Percentiles rank a stretch among this genome's conserved stretches.
These are phyloP conservation scores for Colletotrichum costaricense DNA, from an alignment of 2,329 filamentous ascomycete genomes.

Conservation along the genomic window DNA sequence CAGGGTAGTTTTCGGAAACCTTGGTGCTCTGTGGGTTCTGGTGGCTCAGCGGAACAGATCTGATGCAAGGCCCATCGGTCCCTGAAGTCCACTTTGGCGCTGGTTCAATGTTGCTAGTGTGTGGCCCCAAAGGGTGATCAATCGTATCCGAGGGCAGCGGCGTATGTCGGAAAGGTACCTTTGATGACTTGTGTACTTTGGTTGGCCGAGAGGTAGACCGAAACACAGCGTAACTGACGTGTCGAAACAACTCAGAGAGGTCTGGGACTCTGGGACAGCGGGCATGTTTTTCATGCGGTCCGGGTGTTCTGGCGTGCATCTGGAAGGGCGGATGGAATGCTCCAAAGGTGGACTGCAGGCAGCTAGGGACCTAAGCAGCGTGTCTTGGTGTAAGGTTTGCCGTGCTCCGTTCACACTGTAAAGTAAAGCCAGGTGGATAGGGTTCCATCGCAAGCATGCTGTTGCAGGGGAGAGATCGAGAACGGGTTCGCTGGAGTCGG, in stretches of 20 bases:
- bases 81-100: neutral
- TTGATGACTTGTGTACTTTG: neutral
- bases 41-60: neutral
- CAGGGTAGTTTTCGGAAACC: conserved; percentile 1
- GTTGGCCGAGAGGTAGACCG: conserved; percentile 6
- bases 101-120: neutral
- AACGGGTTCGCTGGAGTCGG: conserved; percentile 23
- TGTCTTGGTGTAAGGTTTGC: neutral
- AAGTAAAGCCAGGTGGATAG: conserved; percentile 12
- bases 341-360: conserved; percentile 16
- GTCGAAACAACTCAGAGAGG: neutral
- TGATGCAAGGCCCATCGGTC: conserved; percentile 8
- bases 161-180: neutral
- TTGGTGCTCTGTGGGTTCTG: too few relatives aligned
- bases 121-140: neutral
- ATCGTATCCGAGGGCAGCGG: neutral
- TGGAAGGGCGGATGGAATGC: conserved; percentile 32
- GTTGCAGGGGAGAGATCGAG: conserved; percentile 12
- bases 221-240: conserved; percentile 14
- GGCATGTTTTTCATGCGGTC: conserved; percentile 15
- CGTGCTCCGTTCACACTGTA: neutral
- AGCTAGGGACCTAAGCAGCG: conserved; percentile 6
- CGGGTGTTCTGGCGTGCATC: conserved; percentile 32
- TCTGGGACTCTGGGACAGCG: conserved; percentile 8
- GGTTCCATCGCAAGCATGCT: conserved; percentile 18